Base-by-base conservation (phyloP, 768 basidiomycete genomes). In the Stropharia rugosoannulata region DNA sequence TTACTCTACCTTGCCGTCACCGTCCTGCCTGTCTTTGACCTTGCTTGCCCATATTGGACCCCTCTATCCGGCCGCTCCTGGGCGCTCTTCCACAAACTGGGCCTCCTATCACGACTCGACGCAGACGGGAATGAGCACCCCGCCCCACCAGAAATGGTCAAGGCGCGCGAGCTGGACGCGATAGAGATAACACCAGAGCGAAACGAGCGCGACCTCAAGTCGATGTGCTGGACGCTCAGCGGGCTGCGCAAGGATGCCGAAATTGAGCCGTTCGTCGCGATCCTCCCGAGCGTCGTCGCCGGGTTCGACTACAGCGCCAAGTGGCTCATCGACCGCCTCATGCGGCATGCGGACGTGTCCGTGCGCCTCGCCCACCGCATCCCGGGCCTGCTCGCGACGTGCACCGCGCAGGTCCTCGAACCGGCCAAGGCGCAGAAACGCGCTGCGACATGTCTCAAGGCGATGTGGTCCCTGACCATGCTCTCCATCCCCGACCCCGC, bases 401-500 rank as follows among this genome's bases (percentile, higher is more conserved):
- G 73, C 56, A 65, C 62, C 0, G 64, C 64, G 44, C 66, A 68
- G 7, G 41, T 63, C 16, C 40, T 71, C 5, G 63, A 67, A 11
- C 59, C 64, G 22, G n/a, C 53, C 4, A 22, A 62, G 8, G 60
- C 68, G 6, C 66, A 71, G 42, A 70, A 64, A 46, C 65, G 73
- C n/a, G 69, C 72, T 0, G 59, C 63, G 36, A 69, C 70, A 0
- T 75, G 72, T 58, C 59, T 75, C 11, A 69, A 69, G 19, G 72
- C 75, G 4, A 75, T 75, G 11, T 75, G 74, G 74, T 74, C 75
- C 1, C 59, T 77, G 42, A 70, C 67, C n/a, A 75, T 77, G 73
- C 71, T 77, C 65, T 63, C 70, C 12, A 66, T 74, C 13, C 72
- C 72, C 1, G 63, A 62, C 42, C 50, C 56, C 55, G 36, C 46